Evolutionary conservation across 1,284 basidiomycete species (phyloP).

Genomic region (Hymenochaete sp.): DNA sequence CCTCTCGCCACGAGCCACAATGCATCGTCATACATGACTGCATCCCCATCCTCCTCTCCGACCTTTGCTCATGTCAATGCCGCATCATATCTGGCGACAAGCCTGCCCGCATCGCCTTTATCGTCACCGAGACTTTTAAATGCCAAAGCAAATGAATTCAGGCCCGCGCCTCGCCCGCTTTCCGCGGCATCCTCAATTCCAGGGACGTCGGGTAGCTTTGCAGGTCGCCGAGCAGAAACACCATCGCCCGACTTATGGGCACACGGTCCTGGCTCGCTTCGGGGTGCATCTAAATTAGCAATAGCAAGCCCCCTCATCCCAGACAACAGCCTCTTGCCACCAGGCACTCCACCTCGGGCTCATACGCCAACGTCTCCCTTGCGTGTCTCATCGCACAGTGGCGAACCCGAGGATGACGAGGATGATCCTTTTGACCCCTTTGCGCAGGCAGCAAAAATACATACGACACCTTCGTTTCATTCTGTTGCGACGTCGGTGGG

Average conservation of each 20-base stretch:
- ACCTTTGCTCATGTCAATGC: slow-evolving; percentile 48
- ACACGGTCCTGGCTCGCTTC: slow-evolving; percentile 47
- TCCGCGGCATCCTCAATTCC: slow-evolving; percentile 64
- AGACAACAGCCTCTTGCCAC: slow-evolving; percentile 52
- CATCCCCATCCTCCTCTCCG: slow-evolving; percentile 61
- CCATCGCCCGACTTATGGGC: slow-evolving; percentile 78
- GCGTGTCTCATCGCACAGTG: slow-evolving; percentile 50
- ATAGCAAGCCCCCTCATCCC: slow-evolving; percentile 82
- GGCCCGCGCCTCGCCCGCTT: slow-evolving; percentile 63
- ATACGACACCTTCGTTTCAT: slow-evolving; percentile 47
- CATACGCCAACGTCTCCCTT: slow-evolving; percentile 48
- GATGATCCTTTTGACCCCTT: slow-evolving; percentile 75
- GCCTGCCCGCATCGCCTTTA: slow-evolving; percentile 50
- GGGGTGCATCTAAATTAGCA: slow-evolving; percentile 75
- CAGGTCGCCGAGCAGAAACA: slow-evolving; percentile 52
- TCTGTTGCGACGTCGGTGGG: slow-evolving; percentile 35
- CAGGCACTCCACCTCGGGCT: slow-evolving; percentile 28
- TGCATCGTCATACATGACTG: slow-evolving; percentile 51
- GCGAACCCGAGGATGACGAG: slow-evolving; percentile 45
- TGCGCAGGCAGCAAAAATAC: slow-evolving; percentile 30
- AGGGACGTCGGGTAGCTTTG: slow-evolving; percentile 33
- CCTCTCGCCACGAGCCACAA: slow-evolving; percentile 49
- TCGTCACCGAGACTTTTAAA: slow-evolving; percentile 48
- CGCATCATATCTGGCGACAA: slow-evolving; percentile 56
- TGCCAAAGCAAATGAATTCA: slow-evolving; percentile 61